A percentile compares a stretch with the other conserved stretches of the same genome.
phyloP scores from a whole-genome alignment of 2,329 filamentous ascomycete genomes.

The Drechslerella dactyloides region DNA sequence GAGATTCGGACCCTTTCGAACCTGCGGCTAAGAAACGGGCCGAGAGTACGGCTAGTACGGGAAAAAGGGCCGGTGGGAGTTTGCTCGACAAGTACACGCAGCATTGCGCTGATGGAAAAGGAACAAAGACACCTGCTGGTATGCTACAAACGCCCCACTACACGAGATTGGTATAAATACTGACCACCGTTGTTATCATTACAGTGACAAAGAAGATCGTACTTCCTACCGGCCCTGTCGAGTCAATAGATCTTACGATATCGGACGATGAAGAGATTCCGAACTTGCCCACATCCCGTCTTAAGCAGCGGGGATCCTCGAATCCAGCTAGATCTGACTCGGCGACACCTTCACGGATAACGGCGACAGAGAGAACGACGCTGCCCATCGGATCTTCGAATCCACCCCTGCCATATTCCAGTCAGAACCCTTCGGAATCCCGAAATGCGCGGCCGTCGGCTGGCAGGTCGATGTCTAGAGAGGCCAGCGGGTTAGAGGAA shows the following conservation, averaged over 20 bases:
- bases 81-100: slow-evolving; percentile 43
- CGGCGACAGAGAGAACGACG: slow-evolving; percentile 6
- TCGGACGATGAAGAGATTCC: slow-evolving; percentile 39
- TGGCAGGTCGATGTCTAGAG: neutral
- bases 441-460: neutral
- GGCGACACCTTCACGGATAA: slow-evolving; percentile 22
- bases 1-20: slow-evolving; percentile 41
- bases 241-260: slow-evolving; percentile 44
- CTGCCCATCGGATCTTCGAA: slow-evolving; percentile 36
- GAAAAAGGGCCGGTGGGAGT: slow-evolving; percentile 23
- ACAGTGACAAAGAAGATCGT: slow-evolving; percentile 41
- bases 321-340: slow-evolving; percentile 21
- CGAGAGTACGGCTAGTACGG: neutral
- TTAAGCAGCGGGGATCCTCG: slow-evolving; percentile 7
- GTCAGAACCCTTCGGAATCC: slow-evolving; percentile 14
- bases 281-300: slow-evolving; percentile 20
- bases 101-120: slow-evolving; percentile 46
- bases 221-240: slow-evolving; percentile 36
- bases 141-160: neutral
- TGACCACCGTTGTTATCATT: neutral
- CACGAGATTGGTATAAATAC: neutral
- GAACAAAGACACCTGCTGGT: slow-evolving; percentile 42
- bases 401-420: slow-evolving; percentile 45
- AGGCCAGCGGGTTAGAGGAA: slow-evolving; percentile 4
- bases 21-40: slow-evolving; percentile 23